Evolutionary conservation across 164 flowering plant species (phyloP), one percentile per base, ranked within the genome.

Genomic region (Umbilicus rupestris): DNA sequence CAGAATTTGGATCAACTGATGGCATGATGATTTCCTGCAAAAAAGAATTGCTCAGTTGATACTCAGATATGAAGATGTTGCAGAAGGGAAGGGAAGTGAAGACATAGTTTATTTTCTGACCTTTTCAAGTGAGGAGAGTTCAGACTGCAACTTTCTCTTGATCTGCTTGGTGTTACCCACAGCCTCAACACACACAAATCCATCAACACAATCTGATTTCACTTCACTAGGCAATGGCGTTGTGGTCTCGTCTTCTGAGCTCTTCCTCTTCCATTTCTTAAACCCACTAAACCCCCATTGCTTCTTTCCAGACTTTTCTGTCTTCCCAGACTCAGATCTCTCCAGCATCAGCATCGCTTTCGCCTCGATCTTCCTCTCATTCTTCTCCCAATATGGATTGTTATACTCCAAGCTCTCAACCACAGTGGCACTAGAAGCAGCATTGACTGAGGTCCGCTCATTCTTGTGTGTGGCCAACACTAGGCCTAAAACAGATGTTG

Each of bases 201-300:
- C 60, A 55, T 55, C 71, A 44, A 72, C 74, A 52, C 64, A 70
- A 41, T 81, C 84, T 2, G 87, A 83, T 64, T 78, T 84, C 60
- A 55, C 60, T 57, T 84, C 89, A 58, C 78, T 73, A 0, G 80
- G 75, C 29, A 84, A 73, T 72, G 83, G 62, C 39, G 89, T 86
- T 66, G 85, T 70, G 15, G 87, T 77, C 74, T 85, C 89, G 45
- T 86, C 88, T 31, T 82, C 84, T 4, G 66, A 60, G 57, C 78
- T 76, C 47, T 70, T 76, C 73, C 67, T 84, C 78, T 81, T 86
- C 96, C 90, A 85, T 71, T 81, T 89, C 86, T 79, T 85, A 15
- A 89, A 73, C 63, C 92, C 90, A 68, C 83, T 84, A 66, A 85
- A 81, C 31, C 85, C 80, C 90, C 91, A 86, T 72, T 81, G 84